These are phyloP conservation scores for Carex pumila DNA, from an alignment of 176 grass and related monocot genomes.

Conservation along the genomic window DNA sequence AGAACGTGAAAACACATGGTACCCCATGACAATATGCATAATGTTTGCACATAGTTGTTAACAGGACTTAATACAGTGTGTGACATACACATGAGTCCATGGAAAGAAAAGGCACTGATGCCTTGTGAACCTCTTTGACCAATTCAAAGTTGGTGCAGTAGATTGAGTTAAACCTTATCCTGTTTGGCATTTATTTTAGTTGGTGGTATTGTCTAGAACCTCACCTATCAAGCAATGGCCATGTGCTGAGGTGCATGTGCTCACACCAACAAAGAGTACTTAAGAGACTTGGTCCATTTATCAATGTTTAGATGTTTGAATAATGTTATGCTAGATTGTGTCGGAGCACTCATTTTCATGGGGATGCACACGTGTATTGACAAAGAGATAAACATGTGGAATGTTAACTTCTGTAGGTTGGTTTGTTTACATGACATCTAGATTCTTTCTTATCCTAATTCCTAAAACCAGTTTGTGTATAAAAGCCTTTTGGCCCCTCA, in stretches of 20 bases:
- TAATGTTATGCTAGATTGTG: background rate
- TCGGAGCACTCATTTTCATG: background rate
- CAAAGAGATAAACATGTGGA: background rate
- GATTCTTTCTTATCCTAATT: constrained; percentile 14
- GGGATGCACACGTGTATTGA: background rate
- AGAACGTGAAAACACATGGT: background rate
- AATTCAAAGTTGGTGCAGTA: constrained; percentile 3
- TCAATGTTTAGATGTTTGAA: background rate
- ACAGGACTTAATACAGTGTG: background rate
- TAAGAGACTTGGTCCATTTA: background rate
- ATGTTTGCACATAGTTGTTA: background rate
- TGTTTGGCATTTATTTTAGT: constrained; percentile 11
- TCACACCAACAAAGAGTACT: background rate
- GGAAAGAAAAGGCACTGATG: background rate
- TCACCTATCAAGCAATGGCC: background rate
- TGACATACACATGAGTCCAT: constrained; percentile 2
- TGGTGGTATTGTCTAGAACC: constrained; percentile 7
- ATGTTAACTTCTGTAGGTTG: constrained; percentile 9
- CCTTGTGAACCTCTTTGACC: background rate
- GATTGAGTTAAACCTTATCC: background rate
- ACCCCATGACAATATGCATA: background rate
- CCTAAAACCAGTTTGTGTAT: background rate
- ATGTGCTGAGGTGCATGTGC: constrained; percentile 2
- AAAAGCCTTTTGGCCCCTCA: background rate
- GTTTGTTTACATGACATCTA: background rate